phyloP scores from a whole-genome alignment of 805 yeast species.

The Cyberlindnera mrakii region DNA sequence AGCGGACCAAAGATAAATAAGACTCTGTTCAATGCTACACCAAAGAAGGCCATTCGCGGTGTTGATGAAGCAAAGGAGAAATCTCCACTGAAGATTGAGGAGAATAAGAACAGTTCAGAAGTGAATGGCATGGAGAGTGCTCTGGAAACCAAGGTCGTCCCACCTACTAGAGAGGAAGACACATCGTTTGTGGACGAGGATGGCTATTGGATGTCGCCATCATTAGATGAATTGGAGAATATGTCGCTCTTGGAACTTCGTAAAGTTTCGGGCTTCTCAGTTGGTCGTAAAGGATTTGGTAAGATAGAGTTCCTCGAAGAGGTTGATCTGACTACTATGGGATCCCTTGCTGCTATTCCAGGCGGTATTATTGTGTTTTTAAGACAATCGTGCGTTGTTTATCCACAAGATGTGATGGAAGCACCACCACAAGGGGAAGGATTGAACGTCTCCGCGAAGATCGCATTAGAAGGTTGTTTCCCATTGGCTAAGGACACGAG shows the following conservation, averaged over 20 bases:
- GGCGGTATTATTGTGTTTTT: conserved; percentile 61
- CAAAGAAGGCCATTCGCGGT: conserved; percentile 2
- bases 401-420: conserved; percentile 57
- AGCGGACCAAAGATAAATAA: conserved; percentile 5
- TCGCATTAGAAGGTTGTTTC: conserved; percentile 73
- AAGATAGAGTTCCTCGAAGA: conserved; percentile 70
- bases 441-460: conserved; percentile 66
- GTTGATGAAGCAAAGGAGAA: background rate
- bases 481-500: conserved; percentile 71
- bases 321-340: conserved; percentile 71
- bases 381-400: conserved; percentile 55
- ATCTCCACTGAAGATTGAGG: background rate
- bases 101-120: background rate
- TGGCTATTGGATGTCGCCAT: conserved; percentile 87
- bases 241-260: conserved; percentile 61
- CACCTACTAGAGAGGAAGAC: conserved; percentile 6
- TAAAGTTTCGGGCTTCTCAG: conserved; percentile 53
- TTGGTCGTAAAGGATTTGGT: conserved; percentile 76
- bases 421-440: conserved; percentile 74
- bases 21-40: conserved; percentile 6
- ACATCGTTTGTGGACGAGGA: conserved; percentile 37
- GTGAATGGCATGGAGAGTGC: conserved; percentile 2
- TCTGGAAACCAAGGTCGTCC: background rate
- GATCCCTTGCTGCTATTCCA: conserved; percentile 55
- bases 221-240: conserved; percentile 52